A percentile compares a stretch with the other conserved stretches of the same genome.
Conservation (phyloP, 2,329 filamentous ascomycete genomes). For the Aspergillus alliaceus region DNA sequence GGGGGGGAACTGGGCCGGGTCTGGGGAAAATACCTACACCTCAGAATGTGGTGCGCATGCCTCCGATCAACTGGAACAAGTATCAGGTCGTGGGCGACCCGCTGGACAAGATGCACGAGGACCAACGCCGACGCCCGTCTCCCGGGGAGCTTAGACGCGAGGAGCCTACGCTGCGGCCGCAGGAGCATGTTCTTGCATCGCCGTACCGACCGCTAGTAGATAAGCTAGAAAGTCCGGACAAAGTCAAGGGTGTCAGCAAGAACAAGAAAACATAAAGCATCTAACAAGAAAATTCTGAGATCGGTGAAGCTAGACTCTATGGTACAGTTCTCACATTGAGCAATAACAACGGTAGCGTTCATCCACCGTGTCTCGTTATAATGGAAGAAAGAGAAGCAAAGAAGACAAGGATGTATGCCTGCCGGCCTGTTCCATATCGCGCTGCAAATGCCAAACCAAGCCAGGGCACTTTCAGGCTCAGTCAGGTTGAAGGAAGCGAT, state of each 20-base stretch:
- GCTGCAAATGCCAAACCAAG: not conserved
- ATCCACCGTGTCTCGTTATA: not conserved
- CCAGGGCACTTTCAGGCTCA: not conserved
- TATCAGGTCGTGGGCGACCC: conserved; percentile 87
- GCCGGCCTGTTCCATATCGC: not conserved
- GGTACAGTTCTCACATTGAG: not conserved
- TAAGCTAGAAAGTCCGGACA: conserved; percentile 41
- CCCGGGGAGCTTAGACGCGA: conserved; percentile 42
- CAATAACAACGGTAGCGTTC: conserved; percentile 5
- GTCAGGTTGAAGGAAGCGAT: not conserved
- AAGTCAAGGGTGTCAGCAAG: conserved; percentile 31
- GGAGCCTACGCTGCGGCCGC: conserved; percentile 36
- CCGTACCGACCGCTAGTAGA: conserved; percentile 62
- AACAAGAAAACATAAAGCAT: conserved; percentile 32
- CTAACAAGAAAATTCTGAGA: not conserved
- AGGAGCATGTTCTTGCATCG: conserved; percentile 55
- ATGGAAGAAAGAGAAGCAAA: not conserved
- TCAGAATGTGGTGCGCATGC: conserved; percentile 81
- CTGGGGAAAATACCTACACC: conserved; percentile 71
- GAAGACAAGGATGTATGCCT: not conserved
- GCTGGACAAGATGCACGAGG: conserved; percentile 78
- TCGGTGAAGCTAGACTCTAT: conserved; percentile 5
- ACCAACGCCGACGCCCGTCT: conserved; percentile 68
- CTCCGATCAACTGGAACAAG: conserved; percentile 90
- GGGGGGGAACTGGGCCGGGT: conserved; percentile 8